Base-by-base conservation (phyloP, 2,329 filamentous ascomycete species). In the Penicillium sp. region DNA sequence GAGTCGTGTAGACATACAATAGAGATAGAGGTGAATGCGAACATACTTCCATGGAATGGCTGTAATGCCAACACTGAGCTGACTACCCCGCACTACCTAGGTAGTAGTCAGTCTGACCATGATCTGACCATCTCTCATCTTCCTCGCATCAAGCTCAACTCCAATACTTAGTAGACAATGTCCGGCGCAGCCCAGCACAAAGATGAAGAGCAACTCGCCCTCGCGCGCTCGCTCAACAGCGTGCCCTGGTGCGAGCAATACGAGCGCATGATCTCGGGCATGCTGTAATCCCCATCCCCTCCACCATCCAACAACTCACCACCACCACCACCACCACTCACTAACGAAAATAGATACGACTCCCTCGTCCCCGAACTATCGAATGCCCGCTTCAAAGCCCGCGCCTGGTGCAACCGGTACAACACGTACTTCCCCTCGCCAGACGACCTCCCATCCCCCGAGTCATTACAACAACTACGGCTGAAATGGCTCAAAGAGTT, bases 371-470 rank as follows among this genome's bases (percentile, higher is more conserved):
- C 80, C 0, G 75, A 81, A 50, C 74, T 86, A 28, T 64, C 73
- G n/a, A 65, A 72, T 3, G 78, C 76, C 11, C 79, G 83, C 45
- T 81, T 81, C 69, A 75, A 76, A 48, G 81, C 82, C 16, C 77
- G 83, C n/a, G 74, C 74, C 24, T 76, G 82, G 61, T 79, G 79
- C 66, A 78, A 83, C 68, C 79, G 80, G 61, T 86, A 81, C 76
- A 87, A 86, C 71, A 78, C 70, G 45, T 74, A 80, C 63, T 81
- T 83, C 60, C 81, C 82, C 23, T 11, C 52, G 1, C 52, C 53
- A 1, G 56, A 58, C 5, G 40, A 3, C 12, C 20, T 18, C 46
- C 1, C 48, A 21, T 30, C 38, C 38, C 30, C 76, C 11, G 74
- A 79, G 46, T 76, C 73, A 16, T 77, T 77, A 0, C 59, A 70